Base-by-base conservation (phyloP, 495 filamentous ascomycete species). In the Neurospora terricola region DNA sequence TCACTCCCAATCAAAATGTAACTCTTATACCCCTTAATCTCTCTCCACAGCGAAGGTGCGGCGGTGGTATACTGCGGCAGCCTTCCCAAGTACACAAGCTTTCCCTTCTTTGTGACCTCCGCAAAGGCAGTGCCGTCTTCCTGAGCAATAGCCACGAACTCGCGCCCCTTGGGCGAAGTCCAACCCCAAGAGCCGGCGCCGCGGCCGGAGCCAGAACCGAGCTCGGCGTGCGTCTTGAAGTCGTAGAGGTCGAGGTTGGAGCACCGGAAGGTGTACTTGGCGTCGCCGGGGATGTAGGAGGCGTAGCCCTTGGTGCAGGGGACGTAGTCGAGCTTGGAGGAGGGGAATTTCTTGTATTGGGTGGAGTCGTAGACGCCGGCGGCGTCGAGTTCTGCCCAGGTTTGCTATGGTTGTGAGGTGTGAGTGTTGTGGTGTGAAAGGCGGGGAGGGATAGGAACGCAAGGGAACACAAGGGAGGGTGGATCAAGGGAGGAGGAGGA, bases 91-190 rank as follows among this genome's bases (percentile, higher is more conserved):
- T 90, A 90, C 48, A 82, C 74, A 14, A 90, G 77, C 69, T 84
- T 83, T n/a, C 88, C 88, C 45, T 80, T 78, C 18, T 78, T 37
- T 71, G 77, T 83, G 74, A 89, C 82, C 77, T 90, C 87, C 23
- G 85, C 84, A 73, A 90, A 90, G 1, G 88, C 84, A 1, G 88
- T 78, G 18, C 88, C 88, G 71, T 90, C 88, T 37, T 81, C 81
- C 74, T 90, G 88, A 2, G 83, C 87, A 48, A 90, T 83, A 39
- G 85, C 87, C 36, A 87, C 81, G 76, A 90, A 86, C 72, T 90
- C 88, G 14, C 87, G 84, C n/a, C 87, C 88, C n/a, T 83, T 80
- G 0, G 77, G 75, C 9, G 84, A 87, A 1, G 88, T 89, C 88
- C 88, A 89, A 1, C 87, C 88, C 83, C 83, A 85, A 0, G 82